phyloP scores from a whole-genome alignment of 108 stramenopile genomes.

The Cyclotella baltica region DNA sequence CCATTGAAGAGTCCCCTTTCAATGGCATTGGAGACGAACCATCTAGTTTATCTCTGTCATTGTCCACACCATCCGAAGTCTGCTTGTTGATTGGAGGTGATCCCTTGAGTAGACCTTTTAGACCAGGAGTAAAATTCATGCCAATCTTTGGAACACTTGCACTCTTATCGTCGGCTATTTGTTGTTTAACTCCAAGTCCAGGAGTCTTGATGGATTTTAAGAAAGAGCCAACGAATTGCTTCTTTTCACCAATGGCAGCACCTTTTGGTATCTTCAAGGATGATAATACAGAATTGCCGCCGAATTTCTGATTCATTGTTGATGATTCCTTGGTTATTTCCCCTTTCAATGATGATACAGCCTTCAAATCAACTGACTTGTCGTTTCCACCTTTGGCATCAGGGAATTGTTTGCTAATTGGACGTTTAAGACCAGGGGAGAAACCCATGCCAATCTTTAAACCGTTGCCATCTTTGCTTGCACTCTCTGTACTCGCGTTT shows the following conservation, averaged over 20 bases:
- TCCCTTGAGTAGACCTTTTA: not conserved
- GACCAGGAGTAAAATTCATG: not conserved
- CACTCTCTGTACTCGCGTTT: not conserved
- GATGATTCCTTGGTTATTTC: not conserved
- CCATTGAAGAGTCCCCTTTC: too few relatives aligned
- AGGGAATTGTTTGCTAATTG: not conserved
- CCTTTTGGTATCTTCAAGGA: constrained; percentile 3
- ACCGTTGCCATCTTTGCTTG: not conserved
- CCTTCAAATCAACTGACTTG: not conserved
- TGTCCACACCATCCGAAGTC: not conserved
- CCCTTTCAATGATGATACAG: not conserved
- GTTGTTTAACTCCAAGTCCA: not conserved
- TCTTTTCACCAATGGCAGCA: constrained; percentile 2
- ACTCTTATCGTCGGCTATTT: not conserved
- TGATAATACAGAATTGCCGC: not conserved
- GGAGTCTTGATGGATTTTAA: not conserved
- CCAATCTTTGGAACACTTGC: not conserved
- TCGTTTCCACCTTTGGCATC: not conserved
- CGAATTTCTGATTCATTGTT: not conserved
- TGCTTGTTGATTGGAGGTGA: not conserved
- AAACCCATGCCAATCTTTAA: not conserved
- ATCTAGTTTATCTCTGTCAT: not conserved
- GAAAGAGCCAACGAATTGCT: not conserved
- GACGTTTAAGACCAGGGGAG: not conserved
- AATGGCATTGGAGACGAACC: too few relatives aligned